phyloP scores from a whole-genome alignment of 176 grass and related monocot species.

The Bonia amplexicaulis region DNA sequence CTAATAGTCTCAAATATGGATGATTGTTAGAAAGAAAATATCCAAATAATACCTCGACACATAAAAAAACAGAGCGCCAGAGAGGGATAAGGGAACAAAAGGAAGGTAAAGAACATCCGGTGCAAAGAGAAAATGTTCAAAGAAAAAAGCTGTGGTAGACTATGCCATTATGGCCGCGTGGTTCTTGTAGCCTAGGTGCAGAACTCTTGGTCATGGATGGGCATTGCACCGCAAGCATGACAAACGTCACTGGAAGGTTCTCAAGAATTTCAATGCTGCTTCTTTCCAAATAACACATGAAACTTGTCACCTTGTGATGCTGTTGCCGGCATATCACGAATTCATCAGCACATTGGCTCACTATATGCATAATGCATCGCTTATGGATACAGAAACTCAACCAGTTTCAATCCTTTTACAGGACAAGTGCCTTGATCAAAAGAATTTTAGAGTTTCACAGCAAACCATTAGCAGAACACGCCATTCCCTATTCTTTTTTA shows the following conservation, averaged over 20 bases:
- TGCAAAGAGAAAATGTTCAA: not conserved
- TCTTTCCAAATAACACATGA: not conserved
- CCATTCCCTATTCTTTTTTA: slow-evolving; percentile 49
- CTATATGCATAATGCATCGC: not conserved
- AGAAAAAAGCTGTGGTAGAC: not conserved
- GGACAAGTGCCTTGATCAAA: not conserved
- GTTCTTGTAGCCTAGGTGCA: not conserved
- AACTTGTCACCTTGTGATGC: not conserved
- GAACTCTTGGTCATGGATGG: not conserved
- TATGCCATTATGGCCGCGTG: not conserved
- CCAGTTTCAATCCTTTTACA: slow-evolving; percentile 9
- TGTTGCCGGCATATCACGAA: not conserved
- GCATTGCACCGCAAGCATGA: not conserved
- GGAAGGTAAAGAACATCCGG: not conserved
- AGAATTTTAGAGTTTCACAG: slow-evolving; percentile 14
- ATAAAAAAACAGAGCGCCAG: not conserved
- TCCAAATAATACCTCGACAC: no score
- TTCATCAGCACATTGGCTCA: not conserved
- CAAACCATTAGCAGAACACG: slow-evolving; percentile 9
- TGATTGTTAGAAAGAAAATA: no score
- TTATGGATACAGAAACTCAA: not conserved
- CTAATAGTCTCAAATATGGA: no score
- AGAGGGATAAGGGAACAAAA: not conserved
- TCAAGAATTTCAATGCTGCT: not conserved
- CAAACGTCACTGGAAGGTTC: not conserved